These are phyloP conservation scores for Chaetomium cochliodes DNA, from an alignment of 495 filamentous ascomycete genomes.

Conservation along the genomic window DNA sequence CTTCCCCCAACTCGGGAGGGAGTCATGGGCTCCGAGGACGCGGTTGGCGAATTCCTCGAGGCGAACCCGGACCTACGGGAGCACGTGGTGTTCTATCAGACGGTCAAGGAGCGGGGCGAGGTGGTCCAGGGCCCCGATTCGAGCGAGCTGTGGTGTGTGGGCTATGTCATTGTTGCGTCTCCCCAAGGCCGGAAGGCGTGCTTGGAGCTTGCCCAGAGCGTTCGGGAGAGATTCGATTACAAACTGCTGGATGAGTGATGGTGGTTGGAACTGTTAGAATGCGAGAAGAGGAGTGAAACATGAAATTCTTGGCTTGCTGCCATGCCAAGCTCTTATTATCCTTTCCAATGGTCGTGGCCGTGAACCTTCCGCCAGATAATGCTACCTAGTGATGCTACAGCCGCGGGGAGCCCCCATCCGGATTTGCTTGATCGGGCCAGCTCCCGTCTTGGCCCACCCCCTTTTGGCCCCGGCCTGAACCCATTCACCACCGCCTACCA, in stretches of 20 bases:
- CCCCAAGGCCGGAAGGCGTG: slow-evolving; percentile 3
- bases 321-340: background rate
- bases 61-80: slow-evolving; percentile 21
- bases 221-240: slow-evolving; percentile 16
- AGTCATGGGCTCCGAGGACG: slow-evolving; percentile 25
- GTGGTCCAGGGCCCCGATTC: slow-evolving; percentile 28
- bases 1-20: slow-evolving; percentile 23
- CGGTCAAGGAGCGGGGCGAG: slow-evolving; percentile 27
- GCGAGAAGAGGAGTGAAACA: background rate
- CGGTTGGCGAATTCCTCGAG: slow-evolving; percentile 26
- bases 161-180: slow-evolving; percentile 16
- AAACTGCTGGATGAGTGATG: slow-evolving; percentile 10
- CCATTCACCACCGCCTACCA: slow-evolving; percentile 13
- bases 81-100: slow-evolving; percentile 26
- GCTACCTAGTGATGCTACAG: no score
- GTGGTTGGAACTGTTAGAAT: no score
- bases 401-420: background rate
- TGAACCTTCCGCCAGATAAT: no score
- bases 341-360: background rate
- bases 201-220: slow-evolving; percentile 13
- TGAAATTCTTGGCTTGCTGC: background rate
- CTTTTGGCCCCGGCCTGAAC: background rate
- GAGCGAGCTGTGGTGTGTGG: slow-evolving; percentile 27
- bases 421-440: background rate
- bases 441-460: background rate